Conservation (phyloP, 495 filamentous ascomycete genomes). For the Thermothielavioides terrestris region DNA sequence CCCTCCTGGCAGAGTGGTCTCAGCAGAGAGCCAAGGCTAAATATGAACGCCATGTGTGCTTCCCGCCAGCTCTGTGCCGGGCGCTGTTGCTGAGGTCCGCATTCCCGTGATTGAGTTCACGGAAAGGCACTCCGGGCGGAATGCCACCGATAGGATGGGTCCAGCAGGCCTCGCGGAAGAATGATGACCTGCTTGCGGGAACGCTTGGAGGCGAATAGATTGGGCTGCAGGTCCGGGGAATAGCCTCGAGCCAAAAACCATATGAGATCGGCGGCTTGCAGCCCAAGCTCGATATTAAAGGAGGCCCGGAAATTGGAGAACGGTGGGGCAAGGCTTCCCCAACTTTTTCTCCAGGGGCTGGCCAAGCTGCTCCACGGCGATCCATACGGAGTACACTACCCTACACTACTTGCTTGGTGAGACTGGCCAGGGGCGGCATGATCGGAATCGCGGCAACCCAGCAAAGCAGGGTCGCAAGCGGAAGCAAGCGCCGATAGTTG, state of each 20-base stretch:
- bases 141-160: constrained; percentile 28
- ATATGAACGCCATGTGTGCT: constrained; percentile 10
- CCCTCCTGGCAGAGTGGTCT: background rate
- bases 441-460: too few species aligned
- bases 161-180: constrained; percentile 22
- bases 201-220: constrained; percentile 18
- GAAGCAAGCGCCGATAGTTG: constrained; percentile 13
- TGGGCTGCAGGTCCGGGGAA: constrained; percentile 22
- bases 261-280: constrained; percentile 21
- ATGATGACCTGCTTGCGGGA: constrained; percentile 15
- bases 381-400: too few species aligned
- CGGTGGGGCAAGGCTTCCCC: constrained; percentile 14
- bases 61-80: background rate
- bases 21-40: constrained; percentile 4
- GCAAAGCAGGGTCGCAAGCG: constrained; percentile 1
- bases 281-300: constrained; percentile 22
- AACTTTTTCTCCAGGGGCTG: constrained; percentile 8
- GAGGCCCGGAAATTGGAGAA: constrained; percentile 22
- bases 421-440: constrained; percentile 2
- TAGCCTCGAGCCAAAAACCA: constrained; percentile 19
- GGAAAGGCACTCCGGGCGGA: constrained; percentile 22
- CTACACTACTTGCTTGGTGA: too few species aligned
- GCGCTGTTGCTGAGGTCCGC: constrained; percentile 13
- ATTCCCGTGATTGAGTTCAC: constrained; percentile 17
- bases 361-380: background rate